phyloP scores from a whole-genome alignment of 225 moss, liverwort and hornwort species.

The Asterella californica region DNA sequence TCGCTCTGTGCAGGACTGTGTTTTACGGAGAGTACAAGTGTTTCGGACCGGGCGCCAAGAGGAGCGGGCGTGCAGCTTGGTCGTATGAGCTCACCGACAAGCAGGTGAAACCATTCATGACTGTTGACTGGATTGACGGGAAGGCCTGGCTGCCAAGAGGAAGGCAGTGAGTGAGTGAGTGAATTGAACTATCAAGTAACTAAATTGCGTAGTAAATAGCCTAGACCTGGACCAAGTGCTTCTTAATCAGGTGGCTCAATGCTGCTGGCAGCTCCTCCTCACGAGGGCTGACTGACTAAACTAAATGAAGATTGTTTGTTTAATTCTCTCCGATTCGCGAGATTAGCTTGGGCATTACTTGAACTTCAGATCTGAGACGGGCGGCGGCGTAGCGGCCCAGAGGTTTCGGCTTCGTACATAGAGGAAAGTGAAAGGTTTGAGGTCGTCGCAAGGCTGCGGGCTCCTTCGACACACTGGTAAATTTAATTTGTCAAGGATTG shows the following conservation, averaged over 20 bases:
- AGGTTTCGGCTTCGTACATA: not conserved
- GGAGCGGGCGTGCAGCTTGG: constrained; percentile 42
- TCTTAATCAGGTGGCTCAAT: not conserved
- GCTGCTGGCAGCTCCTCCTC: too few relatives aligned
- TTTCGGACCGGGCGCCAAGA: constrained; percentile 33
- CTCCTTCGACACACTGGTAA: not conserved
- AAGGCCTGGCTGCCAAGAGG: constrained; percentile 37
- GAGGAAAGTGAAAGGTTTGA: not conserved
- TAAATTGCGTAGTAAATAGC: too few relatives aligned
- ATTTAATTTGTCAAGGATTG: not conserved
- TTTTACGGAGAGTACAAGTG: constrained; percentile 41
- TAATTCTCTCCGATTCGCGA: not conserved
- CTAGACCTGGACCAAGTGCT: too few relatives aligned
- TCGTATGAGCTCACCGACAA: constrained; percentile 41
- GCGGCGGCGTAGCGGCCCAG: not conserved
- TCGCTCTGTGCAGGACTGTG: constrained; percentile 18
- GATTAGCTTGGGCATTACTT: not conserved
- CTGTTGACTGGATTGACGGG: constrained; percentile 63
- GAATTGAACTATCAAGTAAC: too few relatives aligned
- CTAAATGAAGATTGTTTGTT: not conserved
- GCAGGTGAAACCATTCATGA: constrained; percentile 54
- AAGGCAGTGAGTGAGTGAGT: not conserved
- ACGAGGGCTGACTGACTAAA: not conserved
- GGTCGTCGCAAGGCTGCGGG: not conserved
- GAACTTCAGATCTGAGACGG: not conserved